These are phyloP conservation scores for Xylaria sp. DNA, from an alignment of 2,329 filamentous ascomycete genomes.

Conservation along the genomic window DNA sequence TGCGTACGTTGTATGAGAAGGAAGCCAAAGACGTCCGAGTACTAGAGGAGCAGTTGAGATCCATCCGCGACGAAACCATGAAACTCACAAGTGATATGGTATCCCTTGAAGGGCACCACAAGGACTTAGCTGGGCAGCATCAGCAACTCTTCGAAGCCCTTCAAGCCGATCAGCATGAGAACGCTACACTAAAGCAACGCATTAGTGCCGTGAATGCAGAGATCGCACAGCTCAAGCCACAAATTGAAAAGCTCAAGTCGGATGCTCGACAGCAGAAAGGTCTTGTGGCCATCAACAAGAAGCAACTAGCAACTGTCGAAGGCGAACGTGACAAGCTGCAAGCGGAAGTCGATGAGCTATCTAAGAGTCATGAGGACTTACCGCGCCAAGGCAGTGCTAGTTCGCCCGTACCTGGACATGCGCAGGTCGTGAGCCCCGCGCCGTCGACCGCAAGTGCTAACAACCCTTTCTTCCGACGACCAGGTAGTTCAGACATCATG, in stretches of 20 bases:
- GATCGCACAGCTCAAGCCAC: slow-evolving; percentile 76
- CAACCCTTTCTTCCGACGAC: slow-evolving; percentile 88
- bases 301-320: slow-evolving; percentile 87
- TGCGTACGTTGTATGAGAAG: slow-evolving; percentile 84
- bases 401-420: slow-evolving; percentile 42
- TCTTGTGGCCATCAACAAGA: slow-evolving; percentile 96
- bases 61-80: slow-evolving; percentile 72
- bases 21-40: slow-evolving; percentile 82
- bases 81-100: slow-evolving; percentile 81
- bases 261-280: slow-evolving; percentile 95
- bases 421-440: slow-evolving; percentile 63
- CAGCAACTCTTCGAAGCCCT: slow-evolving; percentile 68
- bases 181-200: slow-evolving; percentile 75
- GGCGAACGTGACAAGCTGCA: slow-evolving; percentile 83
- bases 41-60: slow-evolving; percentile 74
- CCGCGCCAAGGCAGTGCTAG: slow-evolving; percentile 47
- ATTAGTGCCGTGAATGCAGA: slow-evolving; percentile 79
- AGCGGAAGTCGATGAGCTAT: slow-evolving; percentile 65
- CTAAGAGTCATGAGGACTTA: slow-evolving; percentile 56
- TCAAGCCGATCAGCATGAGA: slow-evolving; percentile 85
- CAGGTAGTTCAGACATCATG: slow-evolving; percentile 56
- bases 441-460: slow-evolving; percentile 67
- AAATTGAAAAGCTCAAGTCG: slow-evolving; percentile 87
- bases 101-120: slow-evolving; percentile 71
- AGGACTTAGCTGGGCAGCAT: slow-evolving; percentile 79